Evolutionary conservation across 2,329 filamentous ascomycete species (phyloP).

Genomic region (Rutstroemia sp.): DNA sequence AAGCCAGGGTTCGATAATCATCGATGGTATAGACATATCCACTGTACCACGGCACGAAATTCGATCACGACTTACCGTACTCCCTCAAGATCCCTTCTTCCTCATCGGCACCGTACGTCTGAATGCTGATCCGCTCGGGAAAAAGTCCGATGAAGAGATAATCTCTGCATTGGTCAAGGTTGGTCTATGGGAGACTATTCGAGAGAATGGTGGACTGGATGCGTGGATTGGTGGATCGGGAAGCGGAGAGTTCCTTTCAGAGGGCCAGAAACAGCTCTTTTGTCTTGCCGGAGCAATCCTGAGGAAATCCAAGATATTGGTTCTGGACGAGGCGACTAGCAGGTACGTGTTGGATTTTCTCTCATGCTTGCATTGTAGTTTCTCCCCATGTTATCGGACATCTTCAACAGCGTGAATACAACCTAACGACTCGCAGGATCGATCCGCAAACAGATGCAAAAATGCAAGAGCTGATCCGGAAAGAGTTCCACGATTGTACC

Average conservation of each 20-base stretch:
- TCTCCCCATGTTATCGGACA: background rate
- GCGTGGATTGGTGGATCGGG: slow-evolving; percentile 29
- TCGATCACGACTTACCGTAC: background rate
- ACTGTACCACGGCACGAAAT: background rate
- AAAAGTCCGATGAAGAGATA: slow-evolving; percentile 34
- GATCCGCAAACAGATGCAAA: background rate
- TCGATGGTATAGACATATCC: background rate
- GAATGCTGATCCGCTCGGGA: slow-evolving; percentile 38
- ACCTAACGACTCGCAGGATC: background rate
- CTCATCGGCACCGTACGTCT: slow-evolving; percentile 39
- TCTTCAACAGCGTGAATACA: background rate
- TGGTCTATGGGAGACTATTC: slow-evolving; percentile 17
- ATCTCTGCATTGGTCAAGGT: slow-evolving; percentile 37
- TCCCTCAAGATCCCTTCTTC: slow-evolving; percentile 18
- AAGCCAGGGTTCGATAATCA: slow-evolving; percentile 27
- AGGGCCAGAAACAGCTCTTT: slow-evolving; percentile 43
- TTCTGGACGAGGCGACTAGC: slow-evolving; percentile 37
- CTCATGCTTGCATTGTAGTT: background rate
- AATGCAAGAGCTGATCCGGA: slow-evolving; percentile 38
- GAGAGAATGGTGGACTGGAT: slow-evolving; percentile 13
- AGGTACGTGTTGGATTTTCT: slow-evolving; percentile 28
- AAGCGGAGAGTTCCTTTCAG: slow-evolving; percentile 53
- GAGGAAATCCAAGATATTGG: slow-evolving; percentile 31
- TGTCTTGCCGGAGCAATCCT: slow-evolving; percentile 41
- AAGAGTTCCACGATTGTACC: slow-evolving; percentile 46